These are phyloP conservation scores for Retiboletus flavoniger DNA, from an alignment of 1,284 basidiomycete genomes.

Conservation along the genomic window DNA sequence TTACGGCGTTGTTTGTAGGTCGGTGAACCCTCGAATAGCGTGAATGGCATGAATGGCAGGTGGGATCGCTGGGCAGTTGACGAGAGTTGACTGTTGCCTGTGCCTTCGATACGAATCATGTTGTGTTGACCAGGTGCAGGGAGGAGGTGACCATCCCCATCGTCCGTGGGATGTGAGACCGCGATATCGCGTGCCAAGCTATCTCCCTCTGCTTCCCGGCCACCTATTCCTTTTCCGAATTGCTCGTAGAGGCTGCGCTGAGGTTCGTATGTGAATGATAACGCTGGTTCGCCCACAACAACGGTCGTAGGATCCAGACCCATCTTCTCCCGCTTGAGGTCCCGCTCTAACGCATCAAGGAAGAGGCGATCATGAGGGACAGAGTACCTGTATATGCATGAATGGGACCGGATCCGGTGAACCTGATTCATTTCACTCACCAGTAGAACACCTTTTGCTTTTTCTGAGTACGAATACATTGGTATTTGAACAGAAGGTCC, in stretches of 20 bases:
- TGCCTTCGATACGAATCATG: slow-evolving; percentile 31
- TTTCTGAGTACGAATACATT: slow-evolving; percentile 94
- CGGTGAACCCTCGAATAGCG: slow-evolving; percentile 79
- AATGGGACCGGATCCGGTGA: slow-evolving; percentile 10
- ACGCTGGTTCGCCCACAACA: slow-evolving; percentile 76
- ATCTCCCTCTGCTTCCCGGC: slow-evolving; percentile 43
- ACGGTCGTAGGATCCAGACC: slow-evolving; percentile 80
- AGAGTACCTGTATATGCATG: slow-evolving; percentile 59
- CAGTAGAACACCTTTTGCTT: slow-evolving; percentile 96
- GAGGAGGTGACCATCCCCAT: slow-evolving; percentile 12
- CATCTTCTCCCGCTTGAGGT: slow-evolving; percentile 90
- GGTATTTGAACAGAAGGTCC: slow-evolving; percentile 90
- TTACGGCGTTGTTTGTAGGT: slow-evolving; percentile 86
- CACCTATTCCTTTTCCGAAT: slow-evolving; percentile 58
- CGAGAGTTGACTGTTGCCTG: slow-evolving; percentile 16
- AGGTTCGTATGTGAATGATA: slow-evolving; percentile 81
- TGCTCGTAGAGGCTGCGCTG: slow-evolving; percentile 85
- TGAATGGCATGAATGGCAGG: slow-evolving; percentile 63
- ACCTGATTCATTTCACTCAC: slow-evolving; percentile 42
- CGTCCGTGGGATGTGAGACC: slow-evolving; percentile 14
- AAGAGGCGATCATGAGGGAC: slow-evolving; percentile 95
- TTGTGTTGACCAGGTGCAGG: slow-evolving; percentile 9
- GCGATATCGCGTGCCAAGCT: slow-evolving; percentile 43
- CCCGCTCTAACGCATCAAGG: slow-evolving; percentile 89
- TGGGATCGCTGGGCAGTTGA: slow-evolving; percentile 36